Evolutionary conservation across 495 filamentous ascomycete species (phyloP).

Genomic region (Xylaria sp.): DNA sequence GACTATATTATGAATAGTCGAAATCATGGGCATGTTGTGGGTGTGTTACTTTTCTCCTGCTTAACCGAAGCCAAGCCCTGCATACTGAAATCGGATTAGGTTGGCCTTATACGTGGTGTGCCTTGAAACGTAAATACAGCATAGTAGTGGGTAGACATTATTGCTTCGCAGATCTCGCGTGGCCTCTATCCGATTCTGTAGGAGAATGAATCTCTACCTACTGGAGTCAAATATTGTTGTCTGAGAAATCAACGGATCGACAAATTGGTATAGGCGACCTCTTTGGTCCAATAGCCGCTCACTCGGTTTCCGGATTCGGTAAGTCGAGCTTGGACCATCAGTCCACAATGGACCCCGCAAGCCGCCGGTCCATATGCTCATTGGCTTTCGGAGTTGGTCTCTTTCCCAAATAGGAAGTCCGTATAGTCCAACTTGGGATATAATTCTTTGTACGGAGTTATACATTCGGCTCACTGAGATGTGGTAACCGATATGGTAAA

Average conservation of each 20-base stretch:
- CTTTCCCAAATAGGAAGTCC: conserved; percentile 22
- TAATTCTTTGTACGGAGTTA: neutral
- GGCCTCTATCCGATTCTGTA: neutral
- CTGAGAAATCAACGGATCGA: neutral
- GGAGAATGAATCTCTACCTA: neutral
- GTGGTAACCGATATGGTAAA: neutral
- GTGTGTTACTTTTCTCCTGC: neutral
- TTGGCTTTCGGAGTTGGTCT: conserved; percentile 2
- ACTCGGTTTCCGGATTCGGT: conserved; percentile 11
- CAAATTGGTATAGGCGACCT: neutral
- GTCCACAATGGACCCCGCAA: neutral
- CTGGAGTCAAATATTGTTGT: neutral
- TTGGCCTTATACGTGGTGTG: neutral
- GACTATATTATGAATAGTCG: neutral
- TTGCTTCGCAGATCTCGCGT: neutral
- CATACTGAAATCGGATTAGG: neutral
- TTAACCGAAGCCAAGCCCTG: conserved; percentile 5
- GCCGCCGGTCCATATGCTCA: neutral
- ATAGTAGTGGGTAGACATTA: neutral
- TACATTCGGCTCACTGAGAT: neutral
- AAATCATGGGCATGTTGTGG: neutral
- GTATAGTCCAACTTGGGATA: neutral
- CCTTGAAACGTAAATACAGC: neutral
- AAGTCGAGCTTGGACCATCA: conserved; percentile 20
- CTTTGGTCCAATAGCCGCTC: conserved; percentile 10